Evolutionary conservation across 192 early-diverging fungal species (phyloP).

Genomic region (Coemansia umbellata): DNA sequence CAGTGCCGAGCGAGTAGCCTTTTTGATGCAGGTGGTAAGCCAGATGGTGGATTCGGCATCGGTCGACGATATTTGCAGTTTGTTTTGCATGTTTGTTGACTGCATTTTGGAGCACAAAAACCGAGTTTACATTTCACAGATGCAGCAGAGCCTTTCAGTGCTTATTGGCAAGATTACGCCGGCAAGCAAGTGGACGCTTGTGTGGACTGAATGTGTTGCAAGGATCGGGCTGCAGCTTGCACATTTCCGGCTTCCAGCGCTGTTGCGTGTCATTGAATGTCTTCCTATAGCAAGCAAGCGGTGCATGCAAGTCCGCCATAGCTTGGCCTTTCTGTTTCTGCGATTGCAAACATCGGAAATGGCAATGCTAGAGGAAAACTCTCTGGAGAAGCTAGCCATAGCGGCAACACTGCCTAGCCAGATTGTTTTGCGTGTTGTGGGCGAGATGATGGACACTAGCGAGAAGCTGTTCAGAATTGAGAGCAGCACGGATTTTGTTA

Average conservation of each 20-base stretch:
- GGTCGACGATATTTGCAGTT: slow-evolving; percentile 9
- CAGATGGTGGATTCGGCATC: slow-evolving; percentile 7
- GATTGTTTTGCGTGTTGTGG: slow-evolving; percentile 31
- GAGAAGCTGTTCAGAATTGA: slow-evolving; percentile 16
- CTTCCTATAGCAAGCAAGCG: slow-evolving; percentile 19
- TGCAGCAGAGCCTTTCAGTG: slow-evolving; percentile 18
- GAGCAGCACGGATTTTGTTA: slow-evolving; percentile 10
- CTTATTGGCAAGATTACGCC: slow-evolving; percentile 15
- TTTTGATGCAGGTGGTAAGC: slow-evolving; percentile 14
- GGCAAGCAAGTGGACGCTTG: slow-evolving; percentile 24
- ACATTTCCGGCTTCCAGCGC: slow-evolving; percentile 4
- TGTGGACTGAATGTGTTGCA: slow-evolving; percentile 18
- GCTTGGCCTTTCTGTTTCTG: slow-evolving; percentile 25
- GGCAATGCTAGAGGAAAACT: background rate
- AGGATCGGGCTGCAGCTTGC: slow-evolving; percentile 3
- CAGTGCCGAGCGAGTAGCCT: slow-evolving; percentile 16
- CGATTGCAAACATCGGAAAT: slow-evolving; percentile 3
- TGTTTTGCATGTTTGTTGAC: slow-evolving; percentile 1
- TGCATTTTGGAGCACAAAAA: slow-evolving; percentile 20
- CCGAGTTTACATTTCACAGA: slow-evolving; percentile 1
- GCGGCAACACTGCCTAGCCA: slow-evolving; percentile 17
- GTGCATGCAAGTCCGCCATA: slow-evolving; percentile 33
- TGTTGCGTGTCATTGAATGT: slow-evolving; percentile 14
- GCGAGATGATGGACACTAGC: slow-evolving; percentile 25
- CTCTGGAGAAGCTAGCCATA: slow-evolving; percentile 4